phyloP scores from a whole-genome alignment of 2,329 filamentous ascomycete genomes.

The Exophiala xenobiotica region DNA sequence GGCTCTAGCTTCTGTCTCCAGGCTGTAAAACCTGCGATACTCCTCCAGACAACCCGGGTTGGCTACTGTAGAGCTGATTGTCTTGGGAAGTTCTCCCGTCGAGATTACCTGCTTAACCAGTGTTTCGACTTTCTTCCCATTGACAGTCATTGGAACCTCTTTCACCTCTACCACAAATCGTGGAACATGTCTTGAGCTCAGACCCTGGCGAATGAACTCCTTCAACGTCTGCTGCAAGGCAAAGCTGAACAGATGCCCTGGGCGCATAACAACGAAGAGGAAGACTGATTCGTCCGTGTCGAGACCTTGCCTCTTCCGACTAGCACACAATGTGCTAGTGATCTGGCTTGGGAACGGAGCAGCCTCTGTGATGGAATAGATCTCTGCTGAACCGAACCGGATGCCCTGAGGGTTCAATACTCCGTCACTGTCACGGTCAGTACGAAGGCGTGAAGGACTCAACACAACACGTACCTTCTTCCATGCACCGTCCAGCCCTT shows the following conservation, averaged over 20 bases:
- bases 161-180: constrained; percentile 38
- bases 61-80: constrained; percentile 39
- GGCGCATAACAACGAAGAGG: constrained; percentile 19
- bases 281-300: constrained; percentile 22
- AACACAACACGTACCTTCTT: constrained; percentile 35
- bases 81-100: constrained; percentile 38
- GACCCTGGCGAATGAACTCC: constrained; percentile 22
- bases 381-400: constrained; percentile 87
- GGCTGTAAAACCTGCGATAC: constrained; percentile 35
- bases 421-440: constrained; percentile 31
- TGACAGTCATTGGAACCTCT: constrained; percentile 46
- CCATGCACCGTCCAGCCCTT: constrained; percentile 28
- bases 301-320: constrained; percentile 9
- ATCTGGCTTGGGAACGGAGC: constrained; percentile 4
- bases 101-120: constrained; percentile 38
- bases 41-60: constrained; percentile 40
- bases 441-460: not conserved
- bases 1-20: constrained; percentile 1
- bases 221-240: constrained; percentile 4
- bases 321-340: constrained; percentile 13
- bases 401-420: constrained; percentile 75
- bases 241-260: constrained; percentile 7
- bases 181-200: constrained; percentile 41
- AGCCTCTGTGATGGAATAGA: constrained; percentile 64
- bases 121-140: constrained; percentile 48